phyloP scores from a whole-genome alignment of 1,139 yeast species.

The Scheffersomyces segobiensis region DNA sequence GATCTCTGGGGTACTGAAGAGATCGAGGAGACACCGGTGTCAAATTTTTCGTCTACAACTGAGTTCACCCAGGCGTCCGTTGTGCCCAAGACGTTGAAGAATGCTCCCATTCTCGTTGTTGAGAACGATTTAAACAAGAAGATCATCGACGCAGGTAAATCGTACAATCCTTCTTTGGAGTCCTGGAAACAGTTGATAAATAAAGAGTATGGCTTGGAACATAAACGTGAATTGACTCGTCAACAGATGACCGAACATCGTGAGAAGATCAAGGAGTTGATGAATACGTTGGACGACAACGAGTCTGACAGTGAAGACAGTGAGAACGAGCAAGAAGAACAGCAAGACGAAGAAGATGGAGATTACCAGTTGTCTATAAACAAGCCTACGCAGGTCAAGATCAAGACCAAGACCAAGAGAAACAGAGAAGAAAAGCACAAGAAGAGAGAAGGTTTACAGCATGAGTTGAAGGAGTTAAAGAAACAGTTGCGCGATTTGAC shows the following conservation, averaged over 20 bases:
- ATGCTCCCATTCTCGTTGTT: constrained; percentile 52
- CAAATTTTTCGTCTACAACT: constrained; percentile 39
- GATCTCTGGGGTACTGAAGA: constrained; percentile 69
- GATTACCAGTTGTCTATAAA: constrained; percentile 62
- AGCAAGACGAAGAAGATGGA: constrained; percentile 24
- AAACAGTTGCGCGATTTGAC: constrained; percentile 57
- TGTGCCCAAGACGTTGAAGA: constrained; percentile 58
- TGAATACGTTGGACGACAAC: constrained; percentile 59
- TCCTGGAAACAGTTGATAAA: constrained; percentile 78
- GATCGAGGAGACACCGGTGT: constrained; percentile 31
- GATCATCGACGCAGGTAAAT: constrained; percentile 81
- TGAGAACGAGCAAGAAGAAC: constrained; percentile 42
- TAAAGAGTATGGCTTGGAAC: constrained; percentile 66
- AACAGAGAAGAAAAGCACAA: constrained; percentile 69
- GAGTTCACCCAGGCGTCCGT: constrained; percentile 52
- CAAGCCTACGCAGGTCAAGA: constrained; percentile 65
- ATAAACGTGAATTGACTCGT: constrained; percentile 65
- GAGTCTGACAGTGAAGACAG: constrained; percentile 51
- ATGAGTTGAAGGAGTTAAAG: constrained; percentile 59
- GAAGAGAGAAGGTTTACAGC: constrained; percentile 56
- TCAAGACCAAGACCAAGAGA: constrained; percentile 77
- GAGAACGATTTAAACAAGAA: constrained; percentile 31
- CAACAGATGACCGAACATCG: constrained; percentile 60
- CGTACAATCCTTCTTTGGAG: constrained; percentile 86
- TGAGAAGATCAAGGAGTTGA: constrained; percentile 62